phyloP scores from a whole-genome alignment of 2,329 filamentous ascomycete genomes.

The Pseudogymnoascus sp. region DNA sequence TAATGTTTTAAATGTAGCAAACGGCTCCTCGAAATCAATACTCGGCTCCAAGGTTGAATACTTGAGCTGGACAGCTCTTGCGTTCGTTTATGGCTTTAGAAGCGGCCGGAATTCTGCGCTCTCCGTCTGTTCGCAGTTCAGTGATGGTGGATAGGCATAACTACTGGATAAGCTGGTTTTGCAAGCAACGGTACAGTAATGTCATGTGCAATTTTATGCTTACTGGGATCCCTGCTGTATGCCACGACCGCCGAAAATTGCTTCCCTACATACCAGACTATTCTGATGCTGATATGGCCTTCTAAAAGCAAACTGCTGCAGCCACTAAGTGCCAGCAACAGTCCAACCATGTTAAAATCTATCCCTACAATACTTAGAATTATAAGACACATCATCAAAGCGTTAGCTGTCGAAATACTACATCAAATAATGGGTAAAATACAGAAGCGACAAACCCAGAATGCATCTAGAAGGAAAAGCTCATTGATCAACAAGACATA shows the following conservation, averaged over 20 bases:
- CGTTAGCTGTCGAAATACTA: not conserved
- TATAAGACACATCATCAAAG: not conserved
- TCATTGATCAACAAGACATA: too few relatives aligned
- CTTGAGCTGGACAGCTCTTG: not conserved
- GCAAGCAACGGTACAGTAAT: not conserved
- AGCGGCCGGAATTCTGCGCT: not conserved
- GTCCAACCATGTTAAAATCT: not conserved
- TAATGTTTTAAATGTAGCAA: not conserved
- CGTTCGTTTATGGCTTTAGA: not conserved
- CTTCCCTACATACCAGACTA: not conserved
- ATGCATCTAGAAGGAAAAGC: too few relatives aligned
- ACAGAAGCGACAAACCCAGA: slow-evolving; percentile 10
- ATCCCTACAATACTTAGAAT: not conserved
- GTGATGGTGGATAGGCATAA: not conserved
- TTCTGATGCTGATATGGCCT: not conserved
- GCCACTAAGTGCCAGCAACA: not conserved
- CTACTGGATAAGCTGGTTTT: not conserved
- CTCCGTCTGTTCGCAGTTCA: too few relatives aligned
- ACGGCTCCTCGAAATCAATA: not conserved
- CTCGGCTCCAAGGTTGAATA: not conserved
- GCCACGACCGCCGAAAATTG: not conserved
- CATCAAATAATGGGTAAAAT: not conserved
- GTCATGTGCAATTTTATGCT: not conserved
- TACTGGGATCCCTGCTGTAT: not conserved
- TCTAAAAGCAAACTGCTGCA: not conserved